Conservation (phyloP, 2,329 filamentous ascomycete species). For the Fusarium praegraminearum region DNA sequence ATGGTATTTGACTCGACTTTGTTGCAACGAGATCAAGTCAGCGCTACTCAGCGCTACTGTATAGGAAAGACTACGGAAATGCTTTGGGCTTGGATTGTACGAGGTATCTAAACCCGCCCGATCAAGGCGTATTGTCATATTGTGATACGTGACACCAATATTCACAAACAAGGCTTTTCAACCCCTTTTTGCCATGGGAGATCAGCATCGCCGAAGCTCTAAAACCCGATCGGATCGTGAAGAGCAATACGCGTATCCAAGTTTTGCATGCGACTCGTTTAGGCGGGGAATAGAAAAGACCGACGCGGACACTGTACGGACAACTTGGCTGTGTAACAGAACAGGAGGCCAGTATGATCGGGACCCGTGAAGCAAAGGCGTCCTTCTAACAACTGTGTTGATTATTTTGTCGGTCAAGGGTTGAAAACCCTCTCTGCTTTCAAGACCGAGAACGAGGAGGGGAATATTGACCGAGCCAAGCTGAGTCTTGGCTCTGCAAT, state of each 20-base stretch:
- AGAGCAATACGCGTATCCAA: constrained; percentile 29
- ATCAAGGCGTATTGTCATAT: not conserved
- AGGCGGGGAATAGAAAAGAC: constrained; percentile 27
- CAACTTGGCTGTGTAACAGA: constrained; percentile 14
- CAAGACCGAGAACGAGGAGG: constrained; percentile 9
- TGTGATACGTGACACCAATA: not conserved
- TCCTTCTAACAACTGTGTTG: constrained; percentile 24
- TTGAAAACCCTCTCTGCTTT: constrained; percentile 1
- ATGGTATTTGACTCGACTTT: not conserved
- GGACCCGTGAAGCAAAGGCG: constrained; percentile 32
- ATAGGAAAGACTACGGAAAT: not conserved
- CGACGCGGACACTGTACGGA: constrained; percentile 18
- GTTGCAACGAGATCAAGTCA: constrained; percentile 4
- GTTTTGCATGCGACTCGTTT: constrained; percentile 1
- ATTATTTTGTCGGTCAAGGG: constrained; percentile 39
- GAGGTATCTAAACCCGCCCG: not conserved
- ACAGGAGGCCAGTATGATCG: not conserved
- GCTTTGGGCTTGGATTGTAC: not conserved
- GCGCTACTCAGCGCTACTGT: constrained; percentile 26
- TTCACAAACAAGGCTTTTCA: not conserved
- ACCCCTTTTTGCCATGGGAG: not conserved
- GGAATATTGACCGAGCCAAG: constrained; percentile 12
- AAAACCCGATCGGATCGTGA: constrained; percentile 2
- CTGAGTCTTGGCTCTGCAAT: constrained; percentile 23
- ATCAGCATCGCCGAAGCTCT: not conserved